Conservation (phyloP, 2,329 filamentous ascomycete species). For the Zopfia rhizophila region DNA sequence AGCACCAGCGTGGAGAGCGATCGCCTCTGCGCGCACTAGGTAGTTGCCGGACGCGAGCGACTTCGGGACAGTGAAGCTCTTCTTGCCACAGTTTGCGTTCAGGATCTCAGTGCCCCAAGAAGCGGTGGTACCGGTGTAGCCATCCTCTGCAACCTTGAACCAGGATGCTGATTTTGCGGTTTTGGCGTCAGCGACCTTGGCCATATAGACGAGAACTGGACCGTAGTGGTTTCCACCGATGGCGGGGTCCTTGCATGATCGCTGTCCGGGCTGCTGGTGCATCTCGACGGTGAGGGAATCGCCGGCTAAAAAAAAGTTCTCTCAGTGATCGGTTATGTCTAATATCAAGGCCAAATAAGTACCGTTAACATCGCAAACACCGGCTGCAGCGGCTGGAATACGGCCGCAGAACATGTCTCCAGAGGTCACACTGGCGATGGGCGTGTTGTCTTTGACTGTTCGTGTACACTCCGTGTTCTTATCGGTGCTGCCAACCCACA, state of each 20-base stretch:
- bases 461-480: conserved; percentile 41
- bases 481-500: conserved; percentile 49
- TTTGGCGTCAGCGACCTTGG: conserved; percentile 48
- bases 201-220: conserved; percentile 51
- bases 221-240: conserved; percentile 53
- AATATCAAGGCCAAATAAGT: conserved; percentile 9
- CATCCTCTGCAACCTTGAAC: conserved; percentile 52
- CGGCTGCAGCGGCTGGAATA: conserved; percentile 33
- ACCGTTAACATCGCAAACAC: conserved; percentile 49
- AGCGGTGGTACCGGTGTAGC: conserved; percentile 47
- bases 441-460: conserved; percentile 49
- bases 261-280: conserved; percentile 48
- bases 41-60: conserved; percentile 45
- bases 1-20: conserved; percentile 47
- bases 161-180: conserved; percentile 43
- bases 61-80: conserved; percentile 48
- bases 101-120: conserved; percentile 52
- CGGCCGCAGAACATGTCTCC: conserved; percentile 51
- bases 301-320: conserved; percentile 35
- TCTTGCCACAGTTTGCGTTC: conserved; percentile 52
- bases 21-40: conserved; percentile 46
- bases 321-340: conserved; percentile 27
- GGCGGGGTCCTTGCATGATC: conserved; percentile 43
- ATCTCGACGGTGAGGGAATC: conserved; percentile 48
- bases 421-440: conserved; percentile 40